Percentiles rank a stretch among this genome's conserved stretches.
These are phyloP conservation scores for Porcisia deanei DNA, from an alignment of 208 protist genomes.

Conservation along the genomic window DNA sequence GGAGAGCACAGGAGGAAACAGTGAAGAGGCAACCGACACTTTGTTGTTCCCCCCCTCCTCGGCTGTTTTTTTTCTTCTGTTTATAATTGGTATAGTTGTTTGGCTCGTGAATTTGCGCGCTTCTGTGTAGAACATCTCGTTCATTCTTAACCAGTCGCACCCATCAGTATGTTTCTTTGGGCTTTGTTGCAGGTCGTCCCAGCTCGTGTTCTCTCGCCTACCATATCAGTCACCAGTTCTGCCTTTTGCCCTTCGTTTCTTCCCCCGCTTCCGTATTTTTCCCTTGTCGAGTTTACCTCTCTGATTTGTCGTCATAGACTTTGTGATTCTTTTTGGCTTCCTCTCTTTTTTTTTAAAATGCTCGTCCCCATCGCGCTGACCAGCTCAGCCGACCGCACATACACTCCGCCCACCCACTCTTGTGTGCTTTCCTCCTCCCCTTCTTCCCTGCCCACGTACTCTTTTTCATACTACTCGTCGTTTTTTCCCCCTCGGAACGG, in stretches of 20 bases:
- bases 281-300: neutral
- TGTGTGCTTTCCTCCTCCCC: neutral
- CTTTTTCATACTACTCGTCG: neutral
- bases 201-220: neutral
- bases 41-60: neutral
- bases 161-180: neutral
- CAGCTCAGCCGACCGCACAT: neutral
- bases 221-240: neutral
- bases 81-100: too few relatives aligned
- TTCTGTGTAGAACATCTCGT: neutral
- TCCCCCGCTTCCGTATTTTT: neutral
- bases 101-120: neutral
- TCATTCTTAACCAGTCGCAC: neutral
- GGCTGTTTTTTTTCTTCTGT: neutral
- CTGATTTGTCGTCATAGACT: neutral
- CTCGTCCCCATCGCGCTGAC: neutral
- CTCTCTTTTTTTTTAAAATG: neutral
- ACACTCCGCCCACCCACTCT: neutral
- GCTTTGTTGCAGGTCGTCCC: neutral
- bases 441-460: neutral
- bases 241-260: neutral
- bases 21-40: neutral
- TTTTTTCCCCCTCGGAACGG: neutral
- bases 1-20: neutral
- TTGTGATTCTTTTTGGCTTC: constrained; percentile 1